These are phyloP conservation scores for Aspergillus sp. DNA, from an alignment of 2,329 filamentous ascomycete genomes.

Conservation along the genomic window DNA sequence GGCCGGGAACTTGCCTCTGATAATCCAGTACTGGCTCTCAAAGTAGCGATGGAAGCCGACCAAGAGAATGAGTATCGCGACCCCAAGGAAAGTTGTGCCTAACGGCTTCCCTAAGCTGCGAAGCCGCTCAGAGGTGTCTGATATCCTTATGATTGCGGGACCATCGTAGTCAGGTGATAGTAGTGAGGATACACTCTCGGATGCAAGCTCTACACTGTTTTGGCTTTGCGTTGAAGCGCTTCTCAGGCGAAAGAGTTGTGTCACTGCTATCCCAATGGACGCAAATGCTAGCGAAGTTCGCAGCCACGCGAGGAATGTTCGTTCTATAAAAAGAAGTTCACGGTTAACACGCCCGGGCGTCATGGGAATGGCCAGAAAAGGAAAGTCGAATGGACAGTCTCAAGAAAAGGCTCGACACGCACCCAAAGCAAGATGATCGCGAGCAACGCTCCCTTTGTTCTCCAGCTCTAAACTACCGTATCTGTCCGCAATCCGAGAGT, in stretches of 20 bases:
- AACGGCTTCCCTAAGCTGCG: conserved; percentile 59
- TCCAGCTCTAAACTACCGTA: conserved; percentile 64
- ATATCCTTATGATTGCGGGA: conserved; percentile 17
- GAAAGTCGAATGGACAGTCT: neutral
- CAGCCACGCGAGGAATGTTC: conserved; percentile 69
- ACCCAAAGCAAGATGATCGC: conserved; percentile 66
- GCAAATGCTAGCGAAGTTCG: conserved; percentile 66
- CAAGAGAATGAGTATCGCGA: conserved; percentile 60
- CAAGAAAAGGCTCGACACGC: conserved; percentile 28
- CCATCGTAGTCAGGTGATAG: conserved; percentile 22
- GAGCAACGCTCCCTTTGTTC: conserved; percentile 65
- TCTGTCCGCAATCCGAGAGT: conserved; percentile 53
- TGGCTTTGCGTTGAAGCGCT: conserved; percentile 37
- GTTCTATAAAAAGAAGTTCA: conserved; percentile 47
- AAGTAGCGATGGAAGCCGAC: conserved; percentile 67
- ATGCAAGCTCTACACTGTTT: conserved; percentile 11
- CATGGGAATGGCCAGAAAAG: conserved; percentile 2
- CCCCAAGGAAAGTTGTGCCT: conserved; percentile 64
- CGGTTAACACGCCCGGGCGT: neutral
- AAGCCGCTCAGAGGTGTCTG: conserved; percentile 30
- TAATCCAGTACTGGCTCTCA: conserved; percentile 66
- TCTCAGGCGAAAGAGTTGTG: conserved; percentile 66
- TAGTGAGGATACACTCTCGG: conserved; percentile 20
- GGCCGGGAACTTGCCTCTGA: conserved; percentile 65
- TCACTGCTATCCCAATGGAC: conserved; percentile 65